phyloP scores from a whole-genome alignment of 2,329 filamentous ascomycete genomes.

The Arthrocladium fulminans region DNA sequence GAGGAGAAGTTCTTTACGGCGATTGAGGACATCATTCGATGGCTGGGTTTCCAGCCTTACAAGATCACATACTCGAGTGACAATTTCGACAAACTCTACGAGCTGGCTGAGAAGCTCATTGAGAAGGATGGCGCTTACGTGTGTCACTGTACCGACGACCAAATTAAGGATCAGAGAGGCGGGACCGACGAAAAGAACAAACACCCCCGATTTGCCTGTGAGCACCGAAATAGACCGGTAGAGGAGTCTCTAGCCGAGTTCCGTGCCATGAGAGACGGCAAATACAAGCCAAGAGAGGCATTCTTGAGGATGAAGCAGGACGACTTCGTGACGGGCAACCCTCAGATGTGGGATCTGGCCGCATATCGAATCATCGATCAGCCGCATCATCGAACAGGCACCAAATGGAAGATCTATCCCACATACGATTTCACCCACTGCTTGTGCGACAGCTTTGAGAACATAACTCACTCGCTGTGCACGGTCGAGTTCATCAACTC shows the following conservation, averaged over 20 bases:
- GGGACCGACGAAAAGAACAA: conserved; percentile 56
- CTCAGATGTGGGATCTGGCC: conserved; percentile 92
- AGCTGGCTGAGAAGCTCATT: conserved; percentile 79
- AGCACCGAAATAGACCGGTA: conserved; percentile 63
- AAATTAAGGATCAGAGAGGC: conserved; percentile 80
- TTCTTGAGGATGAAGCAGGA: conserved; percentile 91
- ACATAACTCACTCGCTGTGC: conserved; percentile 84
- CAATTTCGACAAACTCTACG: conserved; percentile 80
- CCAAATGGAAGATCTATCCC: conserved; percentile 86
- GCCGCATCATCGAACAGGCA: conserved; percentile 67
- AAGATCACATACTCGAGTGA: conserved; percentile 82
- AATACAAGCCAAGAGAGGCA: conserved; percentile 76
- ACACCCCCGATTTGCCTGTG: conserved; percentile 66
- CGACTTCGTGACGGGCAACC: conserved; percentile 69
- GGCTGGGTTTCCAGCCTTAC: conserved; percentile 75
- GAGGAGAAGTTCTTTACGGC: conserved; percentile 80
- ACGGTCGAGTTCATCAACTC: conserved; percentile 86
- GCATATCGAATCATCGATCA: conserved; percentile 76
- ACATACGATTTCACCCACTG: conserved; percentile 92
- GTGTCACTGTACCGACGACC: conserved; percentile 67
- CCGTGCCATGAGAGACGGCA: conserved; percentile 80
- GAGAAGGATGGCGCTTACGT: conserved; percentile 63
- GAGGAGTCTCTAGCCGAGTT: conserved; percentile 77
- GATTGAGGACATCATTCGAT: conserved; percentile 80
- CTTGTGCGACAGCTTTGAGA: conserved; percentile 84